Conservation (phyloP, 192 early-diverging fungal species). For the Backusella morwellensis region DNA sequence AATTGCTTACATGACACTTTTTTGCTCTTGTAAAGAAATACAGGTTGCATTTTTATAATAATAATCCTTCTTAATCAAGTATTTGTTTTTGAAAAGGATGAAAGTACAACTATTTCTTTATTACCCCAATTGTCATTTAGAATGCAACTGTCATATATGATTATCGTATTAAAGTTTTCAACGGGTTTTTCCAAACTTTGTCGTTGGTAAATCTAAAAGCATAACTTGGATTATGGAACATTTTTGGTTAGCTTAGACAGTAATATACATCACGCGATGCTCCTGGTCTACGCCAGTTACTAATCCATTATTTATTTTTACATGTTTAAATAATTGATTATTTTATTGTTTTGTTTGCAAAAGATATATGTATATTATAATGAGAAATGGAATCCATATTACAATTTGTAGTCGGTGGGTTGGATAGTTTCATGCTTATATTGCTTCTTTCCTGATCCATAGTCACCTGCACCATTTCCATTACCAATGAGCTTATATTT, state of each 20-base stretch:
- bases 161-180: neutral
- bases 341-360: neutral
- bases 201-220: too few relatives aligned
- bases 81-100: too few relatives aligned
- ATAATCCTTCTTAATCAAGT: neutral
- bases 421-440: slow-evolving; percentile 72
- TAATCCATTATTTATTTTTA: neutral
- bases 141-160: neutral
- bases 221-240: neutral
- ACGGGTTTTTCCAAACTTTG: neutral
- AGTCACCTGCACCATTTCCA: slow-evolving; percentile 81
- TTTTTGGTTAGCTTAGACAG: too few relatives aligned
- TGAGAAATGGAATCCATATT: neutral
- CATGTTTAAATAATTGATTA: neutral
- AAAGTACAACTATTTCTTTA: neutral
- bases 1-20: neutral
- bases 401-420: slow-evolving; percentile 18
- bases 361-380: neutral
- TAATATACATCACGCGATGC: neutral
- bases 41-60: neutral
- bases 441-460: slow-evolving; percentile 71
- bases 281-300: neutral
- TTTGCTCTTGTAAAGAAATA: neutral
- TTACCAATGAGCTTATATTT: slow-evolving; percentile 92
- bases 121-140: neutral